These are phyloP conservation scores for Paspalum vaginatum DNA, from an alignment of 176 grass and related monocot genomes.

Conservation along the genomic window DNA sequence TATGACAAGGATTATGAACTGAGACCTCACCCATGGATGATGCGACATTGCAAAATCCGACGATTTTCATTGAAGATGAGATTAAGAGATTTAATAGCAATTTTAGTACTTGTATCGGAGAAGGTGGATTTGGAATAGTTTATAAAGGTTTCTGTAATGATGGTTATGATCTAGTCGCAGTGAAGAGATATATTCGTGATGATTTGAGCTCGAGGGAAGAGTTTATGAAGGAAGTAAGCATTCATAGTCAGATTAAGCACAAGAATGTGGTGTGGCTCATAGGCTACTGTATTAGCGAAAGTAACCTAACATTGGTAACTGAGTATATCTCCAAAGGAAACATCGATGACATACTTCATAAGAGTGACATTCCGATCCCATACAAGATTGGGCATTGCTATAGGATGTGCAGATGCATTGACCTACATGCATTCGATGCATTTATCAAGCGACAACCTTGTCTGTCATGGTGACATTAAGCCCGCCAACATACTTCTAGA, in stretches of 20 bases:
- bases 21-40: background rate
- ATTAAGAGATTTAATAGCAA: background rate
- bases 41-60: background rate
- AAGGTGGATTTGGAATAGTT: background rate
- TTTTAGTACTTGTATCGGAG: background rate
- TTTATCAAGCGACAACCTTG: background rate
- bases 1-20: background rate
- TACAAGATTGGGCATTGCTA: slow-evolving; percentile 16
- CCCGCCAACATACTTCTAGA: slow-evolving; percentile 36
- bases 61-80: background rate
- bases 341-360: slow-evolving; percentile 3
- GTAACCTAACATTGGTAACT: background rate
- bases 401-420: slow-evolving; percentile 30
- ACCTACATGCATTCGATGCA: slow-evolving; percentile 37
- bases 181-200: slow-evolving; percentile 21
- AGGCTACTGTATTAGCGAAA: background rate
- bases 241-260: slow-evolving; percentile 3
- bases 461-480: slow-evolving; percentile 29
- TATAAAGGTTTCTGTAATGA: background rate
- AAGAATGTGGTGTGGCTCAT: background rate
- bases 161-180: background rate
- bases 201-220: background rate
- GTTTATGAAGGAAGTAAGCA: slow-evolving; percentile 16
- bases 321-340: slow-evolving; percentile 27
- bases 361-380: background rate